Evolutionary conservation across 176 grass and related monocot species (phyloP), one percentile per base, ranked within the genome.

Genomic region (Musa acuminata): DNA sequence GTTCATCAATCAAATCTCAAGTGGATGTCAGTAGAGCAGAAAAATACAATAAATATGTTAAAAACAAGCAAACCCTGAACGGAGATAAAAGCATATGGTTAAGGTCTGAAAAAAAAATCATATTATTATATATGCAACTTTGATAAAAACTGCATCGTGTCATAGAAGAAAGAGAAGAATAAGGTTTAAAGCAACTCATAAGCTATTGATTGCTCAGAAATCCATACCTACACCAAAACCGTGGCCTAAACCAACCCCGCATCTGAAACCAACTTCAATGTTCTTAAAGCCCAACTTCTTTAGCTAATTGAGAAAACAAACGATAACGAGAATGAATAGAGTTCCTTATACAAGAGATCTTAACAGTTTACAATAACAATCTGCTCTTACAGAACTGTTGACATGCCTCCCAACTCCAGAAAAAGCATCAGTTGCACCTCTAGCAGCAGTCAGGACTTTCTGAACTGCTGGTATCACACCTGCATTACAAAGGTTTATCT

Each of bases 391-490:
- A 80, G 86, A 85, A 13, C 78, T 67, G 85, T 99, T 94, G 67
- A 87, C 84, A 78, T 93, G 90, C 70, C 86, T 89, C 8, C 86
- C 87, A 77, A 91, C 83, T 71, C 95, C 88, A 50, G 90, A 94
- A 80, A 99, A 94, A 29, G 91, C 83, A 87, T 94, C 84, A 8
- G 90, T 86, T 27, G 95, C 95, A 2, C 95, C 90, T 77, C 95
- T 94, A 62, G 95, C 91, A 14, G 90, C 90, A 63, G 84, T 83
- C 82, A 99, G 85, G 74, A 99, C 81, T 91, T 99, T 88, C 68
- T 94, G 90, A 77, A 94, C 77, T 25, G 84, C 88, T 9, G 90
- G 90, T 89, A 99, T 89, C 13, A 81, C 83, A 83, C 95, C 95
- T 99, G 75, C 43, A 24, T 60, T 64, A 24, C 58, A 23, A 1